Base-by-base conservation (phyloP, 306 rosid species). In the Oemleria cerasiformis region DNA sequence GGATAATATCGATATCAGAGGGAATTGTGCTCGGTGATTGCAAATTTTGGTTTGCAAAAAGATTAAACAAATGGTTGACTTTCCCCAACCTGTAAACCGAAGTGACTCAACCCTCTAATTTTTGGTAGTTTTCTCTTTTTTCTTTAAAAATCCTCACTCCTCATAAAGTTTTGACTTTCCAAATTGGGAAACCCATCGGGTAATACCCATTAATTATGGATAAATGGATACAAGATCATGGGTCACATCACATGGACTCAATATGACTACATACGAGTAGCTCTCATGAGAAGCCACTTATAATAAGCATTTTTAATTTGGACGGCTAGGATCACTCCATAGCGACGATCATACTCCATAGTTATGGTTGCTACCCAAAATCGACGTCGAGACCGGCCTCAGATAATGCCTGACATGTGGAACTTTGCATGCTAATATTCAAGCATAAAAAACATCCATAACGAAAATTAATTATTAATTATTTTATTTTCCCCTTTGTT, bases 231-330 rank as follows among this genome's bases (percentile, higher is more conserved):
- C 39, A 42, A 38, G 51, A 70, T 30, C 36, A 30, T 70, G 76
- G 72, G 60, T 78, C 85, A 64, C 83, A 73, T 78, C 85, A 64
- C 83, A 78, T 78, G 84, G 74, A 75, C 72, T 51, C 13, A 19
- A 56, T 8, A 5, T 20, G 51, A 42, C 1, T 20, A 7, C 8
- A 17, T 15, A 17, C n/a, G 17, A 17, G 45, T 61, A 1, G 65
- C 45, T 38, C 14, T 38, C 45, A 61, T 16, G 21, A 6, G 44
- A 60, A 60, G 73, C 20, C 39, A 41, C 41, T 40, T 36, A n/a
- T 17, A 44, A n/a, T n/a, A n/a, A n/a, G n/a, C n/a, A 36, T 30
- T 12, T 69, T 11, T 38, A 53, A 15, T 42, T 68, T 67, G 81
- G 87, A 68, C 81, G 78, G 73, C 68, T 62, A 61, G 7, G 73